A percentile compares a stretch with the other conserved stretches of the same genome.
Evolutionary conservation across 306 rosid species (phyloP).

Genomic region (Dalbergia cultrata): DNA sequence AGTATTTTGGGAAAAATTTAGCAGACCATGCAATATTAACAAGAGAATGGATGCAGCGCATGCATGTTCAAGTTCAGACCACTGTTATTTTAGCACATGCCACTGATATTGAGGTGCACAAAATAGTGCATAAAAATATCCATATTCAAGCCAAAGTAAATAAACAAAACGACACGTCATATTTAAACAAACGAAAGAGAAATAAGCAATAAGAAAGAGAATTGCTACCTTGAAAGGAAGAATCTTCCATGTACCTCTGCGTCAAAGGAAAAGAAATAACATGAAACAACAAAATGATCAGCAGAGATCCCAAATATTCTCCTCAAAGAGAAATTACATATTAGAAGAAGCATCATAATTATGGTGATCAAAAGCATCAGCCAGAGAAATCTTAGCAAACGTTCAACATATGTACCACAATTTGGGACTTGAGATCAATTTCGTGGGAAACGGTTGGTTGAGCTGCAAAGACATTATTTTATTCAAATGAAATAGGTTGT

Average conservation of each 20-base stretch:
- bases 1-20: conserved; percentile 15
- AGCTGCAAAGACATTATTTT: conserved; percentile 55
- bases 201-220: conserved; percentile 24
- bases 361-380: conserved; percentile 25
- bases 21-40: conserved; percentile 16
- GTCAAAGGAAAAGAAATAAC: conserved; percentile 44
- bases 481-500: conserved; percentile 43
- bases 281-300: conserved; percentile 27
- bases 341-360: conserved; percentile 33
- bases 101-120: conserved; percentile 3
- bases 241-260: conserved; percentile 92
- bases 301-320: conserved; percentile 35
- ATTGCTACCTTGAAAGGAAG: conserved; percentile 84
- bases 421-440: conserved; percentile 69
- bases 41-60: conserved; percentile 23
- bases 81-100: not conserved
- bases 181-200: conserved; percentile 21
- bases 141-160: conserved; percentile 34
- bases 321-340: conserved; percentile 31
- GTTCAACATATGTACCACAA: conserved; percentile 60
- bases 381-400: conserved; percentile 9
- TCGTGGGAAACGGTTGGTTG: conserved; percentile 56
- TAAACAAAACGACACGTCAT: conserved; percentile 22
- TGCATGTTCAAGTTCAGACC: conserved; percentile 9
- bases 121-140: conserved; percentile 19